Conservation (phyloP, 805 yeast genomes). For the Pichia nakasei region DNA sequence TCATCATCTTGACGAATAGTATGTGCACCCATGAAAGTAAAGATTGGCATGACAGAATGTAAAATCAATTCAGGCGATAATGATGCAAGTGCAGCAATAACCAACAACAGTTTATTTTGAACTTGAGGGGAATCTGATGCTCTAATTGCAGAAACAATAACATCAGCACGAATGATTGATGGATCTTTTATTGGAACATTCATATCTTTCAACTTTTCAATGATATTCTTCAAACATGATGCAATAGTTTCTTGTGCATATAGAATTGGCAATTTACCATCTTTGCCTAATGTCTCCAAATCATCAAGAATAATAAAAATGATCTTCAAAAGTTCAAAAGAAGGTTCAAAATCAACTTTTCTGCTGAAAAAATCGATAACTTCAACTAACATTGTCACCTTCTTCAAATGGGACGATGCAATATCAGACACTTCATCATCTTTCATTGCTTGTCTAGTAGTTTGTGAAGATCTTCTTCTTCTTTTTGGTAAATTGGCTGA, state of each 20-base stretch:
- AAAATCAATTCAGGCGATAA: slow-evolving; percentile 84
- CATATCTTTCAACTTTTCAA: slow-evolving; percentile 41
- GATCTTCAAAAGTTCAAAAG: slow-evolving; percentile 31
- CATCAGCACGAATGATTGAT: slow-evolving; percentile 73
- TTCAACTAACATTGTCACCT: slow-evolving; percentile 72
- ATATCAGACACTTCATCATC: slow-evolving; percentile 60
- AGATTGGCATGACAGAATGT: slow-evolving; percentile 98
- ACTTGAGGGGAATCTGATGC: slow-evolving; percentile 88
- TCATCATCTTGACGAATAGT: slow-evolving; percentile 96
- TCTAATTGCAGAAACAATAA: slow-evolving; percentile 84
- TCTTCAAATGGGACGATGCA: slow-evolving; percentile 73
- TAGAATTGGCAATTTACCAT: slow-evolving; percentile 83
- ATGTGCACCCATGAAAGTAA: slow-evolving; percentile 98
- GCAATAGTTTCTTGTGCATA: slow-evolving; percentile 90
- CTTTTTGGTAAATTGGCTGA: slow-evolving; percentile 52
- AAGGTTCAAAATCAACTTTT: slow-evolving; percentile 15
- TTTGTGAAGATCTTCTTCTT: slow-evolving; percentile 73
- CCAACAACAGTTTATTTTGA: slow-evolving; percentile 78
- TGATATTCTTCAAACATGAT: slow-evolving; percentile 68
- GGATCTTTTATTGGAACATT: slow-evolving; percentile 40
- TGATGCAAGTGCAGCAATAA: slow-evolving; percentile 80
- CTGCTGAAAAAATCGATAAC: slow-evolving; percentile 49
- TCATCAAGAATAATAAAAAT: slow-evolving; percentile 58
- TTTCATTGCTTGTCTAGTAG: slow-evolving; percentile 67
- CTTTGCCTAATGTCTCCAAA: slow-evolving; percentile 77